These are phyloP conservation scores for Linaria vulgaris DNA, from an alignment of 257 asterid species.

Conservation along the genomic window DNA sequence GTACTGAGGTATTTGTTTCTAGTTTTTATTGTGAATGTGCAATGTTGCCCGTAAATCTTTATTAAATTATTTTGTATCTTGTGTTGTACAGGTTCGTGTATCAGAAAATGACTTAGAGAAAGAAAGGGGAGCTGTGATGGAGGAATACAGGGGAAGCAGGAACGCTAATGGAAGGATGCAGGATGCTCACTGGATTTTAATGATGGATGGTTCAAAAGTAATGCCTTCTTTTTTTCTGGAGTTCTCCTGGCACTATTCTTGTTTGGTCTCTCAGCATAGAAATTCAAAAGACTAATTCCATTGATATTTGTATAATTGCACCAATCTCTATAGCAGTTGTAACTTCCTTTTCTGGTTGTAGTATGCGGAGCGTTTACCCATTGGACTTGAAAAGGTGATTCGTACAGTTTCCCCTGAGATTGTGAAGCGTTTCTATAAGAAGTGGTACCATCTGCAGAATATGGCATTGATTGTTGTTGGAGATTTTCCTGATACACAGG, in stretches of 20 bases:
- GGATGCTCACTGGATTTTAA: constrained; percentile 88
- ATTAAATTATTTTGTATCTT: constrained; percentile 24
- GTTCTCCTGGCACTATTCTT: constrained; percentile 4
- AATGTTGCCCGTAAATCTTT: constrained; percentile 8
- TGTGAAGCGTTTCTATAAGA: constrained; percentile 73
- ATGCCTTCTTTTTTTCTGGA: constrained; percentile 22
- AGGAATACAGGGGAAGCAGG: constrained; percentile 81
- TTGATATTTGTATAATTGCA: neutral
- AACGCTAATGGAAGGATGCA: constrained; percentile 97
- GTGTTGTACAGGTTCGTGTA: constrained; percentile 63
- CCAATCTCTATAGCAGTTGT: constrained; percentile 6
- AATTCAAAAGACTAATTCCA: constrained; percentile 16
- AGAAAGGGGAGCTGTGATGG: constrained; percentile 97
- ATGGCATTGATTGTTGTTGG: constrained; percentile 97
- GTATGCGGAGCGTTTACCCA: constrained; percentile 94
- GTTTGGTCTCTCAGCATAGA: constrained; percentile 16
- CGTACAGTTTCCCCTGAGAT: constrained; percentile 72
- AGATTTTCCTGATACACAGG: constrained; percentile 91
- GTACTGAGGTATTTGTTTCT: constrained; percentile 69
- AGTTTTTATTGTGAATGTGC: neutral
- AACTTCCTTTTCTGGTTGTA: constrained; percentile 34
- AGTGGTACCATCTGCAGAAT: constrained; percentile 85
- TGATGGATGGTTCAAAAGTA: constrained; percentile 99
- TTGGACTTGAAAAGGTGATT: constrained; percentile 88
- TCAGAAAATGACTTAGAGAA: constrained; percentile 79